Percentiles rank a stretch among this genome's conserved stretches.
phyloP scores from a whole-genome alignment of 768 basidiomycete genomes.

The Amanita inopinata region DNA sequence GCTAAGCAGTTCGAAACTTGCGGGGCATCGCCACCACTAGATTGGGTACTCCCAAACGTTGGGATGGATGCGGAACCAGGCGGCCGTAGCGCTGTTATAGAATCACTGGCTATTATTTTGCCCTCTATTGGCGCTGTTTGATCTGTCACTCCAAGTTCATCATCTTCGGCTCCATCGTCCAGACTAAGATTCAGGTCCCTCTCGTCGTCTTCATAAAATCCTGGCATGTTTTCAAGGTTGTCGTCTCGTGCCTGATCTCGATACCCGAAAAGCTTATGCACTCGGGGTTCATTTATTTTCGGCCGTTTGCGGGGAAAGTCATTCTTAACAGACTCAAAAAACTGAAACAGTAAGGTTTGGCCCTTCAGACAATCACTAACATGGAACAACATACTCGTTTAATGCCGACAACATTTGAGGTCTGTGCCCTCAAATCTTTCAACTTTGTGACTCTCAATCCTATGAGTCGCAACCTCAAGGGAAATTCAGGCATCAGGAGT shows the following conservation, averaged over 20 bases:
- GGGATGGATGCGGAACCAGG: constrained; percentile 20
- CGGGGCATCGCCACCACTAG: neutral
- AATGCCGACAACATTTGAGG: constrained; percentile 44
- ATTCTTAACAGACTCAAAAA: constrained; percentile 37
- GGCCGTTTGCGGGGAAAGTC: constrained; percentile 29
- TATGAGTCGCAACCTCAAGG: constrained; percentile 73
- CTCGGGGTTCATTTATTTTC: constrained; percentile 13
- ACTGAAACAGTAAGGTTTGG: constrained; percentile 27
- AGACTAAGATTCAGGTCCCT: constrained; percentile 20
- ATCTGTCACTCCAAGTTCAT: constrained; percentile 11
- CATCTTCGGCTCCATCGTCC: constrained; percentile 16
- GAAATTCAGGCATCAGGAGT: constrained; percentile 71
- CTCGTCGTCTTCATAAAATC: constrained; percentile 42
- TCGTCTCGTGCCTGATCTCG: constrained; percentile 15
- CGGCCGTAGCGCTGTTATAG: constrained; percentile 13
- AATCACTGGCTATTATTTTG: neutral
- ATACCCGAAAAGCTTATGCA: constrained; percentile 11
- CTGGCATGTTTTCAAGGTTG: constrained; percentile 36
- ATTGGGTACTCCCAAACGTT: constrained; percentile 1
- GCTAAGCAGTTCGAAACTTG: neutral
- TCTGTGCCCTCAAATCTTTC: constrained; percentile 58
- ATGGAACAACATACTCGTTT: constrained; percentile 44
- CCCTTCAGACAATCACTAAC: constrained; percentile 1
- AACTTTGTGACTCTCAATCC: constrained; percentile 85
- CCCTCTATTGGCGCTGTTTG: neutral